Percentiles rank a stretch among this genome's conserved stretches.
phyloP scores from a whole-genome alignment of 2,329 filamentous ascomycete genomes.

The Trichoderma asperellum region DNA sequence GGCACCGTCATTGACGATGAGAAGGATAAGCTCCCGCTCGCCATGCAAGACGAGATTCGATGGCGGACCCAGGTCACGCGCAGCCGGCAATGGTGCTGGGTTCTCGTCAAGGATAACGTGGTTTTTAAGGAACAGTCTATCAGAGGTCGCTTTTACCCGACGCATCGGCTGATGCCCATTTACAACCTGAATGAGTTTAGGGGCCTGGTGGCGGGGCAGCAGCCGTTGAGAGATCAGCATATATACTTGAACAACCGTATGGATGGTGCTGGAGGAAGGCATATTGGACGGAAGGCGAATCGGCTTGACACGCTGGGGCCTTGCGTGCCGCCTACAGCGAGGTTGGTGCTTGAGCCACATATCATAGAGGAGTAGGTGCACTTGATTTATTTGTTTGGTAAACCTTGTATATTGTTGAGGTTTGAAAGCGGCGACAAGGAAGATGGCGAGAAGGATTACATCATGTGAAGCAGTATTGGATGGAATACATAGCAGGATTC shows the following conservation, averaged over 20 bases:
- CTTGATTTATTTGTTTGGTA: no score
- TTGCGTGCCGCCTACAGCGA: slow-evolving; percentile 45
- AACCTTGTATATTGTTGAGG: no score
- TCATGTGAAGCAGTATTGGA: not conserved
- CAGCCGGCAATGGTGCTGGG: slow-evolving; percentile 44
- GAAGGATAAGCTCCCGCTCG: slow-evolving; percentile 48
- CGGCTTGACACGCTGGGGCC: slow-evolving; percentile 50
- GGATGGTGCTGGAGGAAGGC: slow-evolving; percentile 44
- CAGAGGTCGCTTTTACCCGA: slow-evolving; percentile 62
- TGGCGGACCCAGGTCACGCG: slow-evolving; percentile 46
- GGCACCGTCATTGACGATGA: slow-evolving; percentile 43
- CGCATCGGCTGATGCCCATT: slow-evolving; percentile 56
- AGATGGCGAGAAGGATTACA: not conserved
- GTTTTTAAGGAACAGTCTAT: slow-evolving; percentile 53
- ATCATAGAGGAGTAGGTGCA: slow-evolving; percentile 41
- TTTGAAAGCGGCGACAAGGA: not conserved
- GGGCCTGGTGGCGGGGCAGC: slow-evolving; percentile 43
- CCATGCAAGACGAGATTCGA: slow-evolving; percentile 45
- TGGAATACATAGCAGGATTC: not conserved
- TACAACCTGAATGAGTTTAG: slow-evolving; percentile 49
- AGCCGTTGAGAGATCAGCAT: slow-evolving; percentile 50
- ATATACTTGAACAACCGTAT: slow-evolving; percentile 59
- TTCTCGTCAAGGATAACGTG: slow-evolving; percentile 51
- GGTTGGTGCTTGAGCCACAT: slow-evolving; percentile 43
- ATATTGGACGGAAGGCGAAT: slow-evolving; percentile 48